Conservation (phyloP, 345 rosid genomes). For the Salix viminalis region DNA sequence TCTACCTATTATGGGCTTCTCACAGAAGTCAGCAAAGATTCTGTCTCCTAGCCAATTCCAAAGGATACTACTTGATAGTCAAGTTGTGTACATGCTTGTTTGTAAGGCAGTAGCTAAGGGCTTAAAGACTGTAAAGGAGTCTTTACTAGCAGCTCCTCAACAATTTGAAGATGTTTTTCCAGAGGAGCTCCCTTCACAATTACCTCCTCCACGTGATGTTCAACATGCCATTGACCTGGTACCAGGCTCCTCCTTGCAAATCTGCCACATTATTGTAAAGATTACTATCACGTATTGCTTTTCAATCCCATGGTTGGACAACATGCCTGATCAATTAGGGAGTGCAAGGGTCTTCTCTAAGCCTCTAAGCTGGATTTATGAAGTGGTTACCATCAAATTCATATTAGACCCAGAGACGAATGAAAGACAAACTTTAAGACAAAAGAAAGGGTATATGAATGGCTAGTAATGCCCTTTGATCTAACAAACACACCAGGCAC, state of each 20-base stretch:
- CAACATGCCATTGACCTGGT: background rate
- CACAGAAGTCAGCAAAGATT: no score
- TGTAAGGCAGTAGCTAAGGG: background rate
- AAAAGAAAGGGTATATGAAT: background rate
- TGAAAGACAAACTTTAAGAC: background rate
- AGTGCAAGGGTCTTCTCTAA: background rate
- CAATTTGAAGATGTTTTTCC: background rate
- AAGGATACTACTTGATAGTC: background rate
- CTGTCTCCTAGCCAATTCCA: background rate
- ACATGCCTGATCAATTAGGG: background rate
- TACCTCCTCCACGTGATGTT: background rate
- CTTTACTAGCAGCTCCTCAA: background rate
- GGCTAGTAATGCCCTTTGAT: background rate
- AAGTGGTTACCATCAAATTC: no score
- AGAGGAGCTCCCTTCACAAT: background rate
- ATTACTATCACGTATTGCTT: background rate
- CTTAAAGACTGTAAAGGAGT: no score
- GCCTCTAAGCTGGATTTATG: background rate
- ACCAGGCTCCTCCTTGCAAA: background rate
- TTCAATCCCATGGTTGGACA: background rate
- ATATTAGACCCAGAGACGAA: background rate
- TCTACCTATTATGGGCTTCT: no score
- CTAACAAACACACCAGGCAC: background rate
- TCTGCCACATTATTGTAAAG: no score
- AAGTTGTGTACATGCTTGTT: background rate